Base-by-base conservation (phyloP, 2,329 filamentous ascomycete genomes). In the Pyrenochaeta sp. region DNA sequence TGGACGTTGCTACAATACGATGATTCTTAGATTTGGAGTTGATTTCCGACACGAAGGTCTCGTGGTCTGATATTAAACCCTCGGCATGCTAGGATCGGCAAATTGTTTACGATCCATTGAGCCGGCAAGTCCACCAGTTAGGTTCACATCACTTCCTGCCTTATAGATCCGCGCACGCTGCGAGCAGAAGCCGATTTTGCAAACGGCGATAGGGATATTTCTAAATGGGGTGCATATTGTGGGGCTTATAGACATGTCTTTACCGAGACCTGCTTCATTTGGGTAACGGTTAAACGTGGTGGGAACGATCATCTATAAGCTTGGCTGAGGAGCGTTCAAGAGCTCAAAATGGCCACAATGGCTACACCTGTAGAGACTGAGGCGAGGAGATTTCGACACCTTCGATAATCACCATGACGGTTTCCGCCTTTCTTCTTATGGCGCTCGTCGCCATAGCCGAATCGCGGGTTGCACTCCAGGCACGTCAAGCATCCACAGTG, bases 401-500 rank as follows among this genome's bases (percentile, higher is more conserved):
- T 40, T 28, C 15, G 15, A 28, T 15, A 27, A 36, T 7, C 50
- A 54, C 39, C 13, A 69, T 65, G 59, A 42, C 52, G 19, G 30
- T 59, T 9, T 30, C 5, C 30, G 28, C 19, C 12, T 37, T 61
- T 22, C 42, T 68, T 13, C 28, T 47, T 22, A 43, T 55, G 7
- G 62, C 54, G 15, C 51, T 68, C 24, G 37, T 43, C 25, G 40
- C 42, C 1, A 9, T 52, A 12, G 59, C 52, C 9, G n/a, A 50
- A 3, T 50, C 59, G n/a, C 49, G 39, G 30, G n/a, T 36, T n/a
- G 32, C 27, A 1, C 39, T 67, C 5, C n/a, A 50, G 28, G 8
- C 37, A 22, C 64, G 68, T 27, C 68, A 72, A 60, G 50, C 66
- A 3, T 64, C 65, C 2, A 67, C 62, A 8, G 77, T 82, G 54